phyloP scores from a whole-genome alignment of 1,139 yeast genomes.

The Casaregolazyma lundiana region DNA sequence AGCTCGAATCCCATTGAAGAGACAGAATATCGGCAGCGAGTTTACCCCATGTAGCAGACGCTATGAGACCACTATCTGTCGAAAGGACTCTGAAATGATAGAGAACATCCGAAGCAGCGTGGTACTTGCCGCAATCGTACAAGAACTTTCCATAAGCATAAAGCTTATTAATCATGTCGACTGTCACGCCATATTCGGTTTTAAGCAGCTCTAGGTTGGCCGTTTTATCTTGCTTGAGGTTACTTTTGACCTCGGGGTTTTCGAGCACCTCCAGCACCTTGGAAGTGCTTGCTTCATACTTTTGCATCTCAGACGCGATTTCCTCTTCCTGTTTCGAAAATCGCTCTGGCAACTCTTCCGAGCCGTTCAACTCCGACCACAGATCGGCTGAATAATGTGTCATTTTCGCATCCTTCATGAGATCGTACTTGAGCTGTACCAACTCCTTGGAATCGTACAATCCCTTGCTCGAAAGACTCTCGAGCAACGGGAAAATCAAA shows the following conservation, averaged over 20 bases:
- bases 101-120: conserved; percentile 51
- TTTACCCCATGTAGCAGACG: conserved; percentile 62
- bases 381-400: conserved; percentile 44
- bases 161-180: conserved; percentile 46
- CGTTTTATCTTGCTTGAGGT: conserved; percentile 49
- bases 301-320: conserved; percentile 38
- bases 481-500: conserved; percentile 49
- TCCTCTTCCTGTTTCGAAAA: conserved; percentile 38
- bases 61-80: conserved; percentile 44
- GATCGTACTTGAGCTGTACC: conserved; percentile 45
- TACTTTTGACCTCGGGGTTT: conserved; percentile 44
- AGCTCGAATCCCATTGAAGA: conserved; percentile 47
- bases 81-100: conserved; percentile 53
- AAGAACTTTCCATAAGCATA: conserved; percentile 56
- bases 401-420: conserved; percentile 54
- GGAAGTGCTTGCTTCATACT: conserved; percentile 42
- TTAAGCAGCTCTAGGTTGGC: conserved; percentile 46
- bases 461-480: conserved; percentile 42
- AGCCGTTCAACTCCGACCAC: conserved; percentile 40
- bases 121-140: conserved; percentile 57
- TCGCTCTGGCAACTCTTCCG: conserved; percentile 39
- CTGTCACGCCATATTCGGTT: conserved; percentile 42
- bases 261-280: conserved; percentile 45
- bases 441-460: conserved; percentile 43
- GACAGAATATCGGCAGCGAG: conserved; percentile 53